Conservation (phyloP, 1,139 yeast genomes). For the Saccharomyces hybrid region DNA sequence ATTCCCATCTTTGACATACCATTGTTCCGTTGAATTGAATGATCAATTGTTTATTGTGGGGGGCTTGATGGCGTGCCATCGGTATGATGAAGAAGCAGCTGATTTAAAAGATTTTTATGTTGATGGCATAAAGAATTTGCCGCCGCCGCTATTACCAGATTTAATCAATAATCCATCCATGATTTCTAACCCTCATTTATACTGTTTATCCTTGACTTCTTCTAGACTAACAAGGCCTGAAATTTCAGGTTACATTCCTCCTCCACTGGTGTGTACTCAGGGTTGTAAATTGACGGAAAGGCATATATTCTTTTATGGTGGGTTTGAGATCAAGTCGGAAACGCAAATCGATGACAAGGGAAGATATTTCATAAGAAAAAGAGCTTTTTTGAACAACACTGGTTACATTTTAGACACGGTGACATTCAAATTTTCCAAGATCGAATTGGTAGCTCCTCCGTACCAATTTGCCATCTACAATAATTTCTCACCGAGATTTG, state of each 20-base stretch:
- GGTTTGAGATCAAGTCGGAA: slow-evolving; percentile 37
- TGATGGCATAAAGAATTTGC: slow-evolving; percentile 36
- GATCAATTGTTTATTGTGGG: slow-evolving; percentile 36
- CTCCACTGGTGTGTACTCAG: slow-evolving; percentile 36
- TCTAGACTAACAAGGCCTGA: slow-evolving; percentile 29
- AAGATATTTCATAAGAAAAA: slow-evolving; percentile 30
- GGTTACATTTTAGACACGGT: slow-evolving; percentile 39
- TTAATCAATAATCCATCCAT: slow-evolving; percentile 36
- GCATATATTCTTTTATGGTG: slow-evolving; percentile 41
- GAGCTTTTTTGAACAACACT: slow-evolving; percentile 34
- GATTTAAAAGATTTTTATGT: slow-evolving; percentile 34
- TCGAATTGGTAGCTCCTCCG: slow-evolving; percentile 37
- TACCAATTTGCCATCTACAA: slow-evolving; percentile 34
- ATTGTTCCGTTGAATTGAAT: slow-evolving; percentile 34
- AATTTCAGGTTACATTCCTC: slow-evolving; percentile 36
- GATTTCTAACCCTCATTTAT: slow-evolving; percentile 33
- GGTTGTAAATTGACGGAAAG: slow-evolving; percentile 35
- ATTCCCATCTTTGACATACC: slow-evolving; percentile 37
- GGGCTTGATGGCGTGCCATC: slow-evolving; percentile 34
- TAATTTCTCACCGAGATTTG: slow-evolving; percentile 40
- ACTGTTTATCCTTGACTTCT: slow-evolving; percentile 34
- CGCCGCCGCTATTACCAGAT: slow-evolving; percentile 38
- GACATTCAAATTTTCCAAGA: slow-evolving; percentile 33
- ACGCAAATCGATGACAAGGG: slow-evolving; percentile 27
- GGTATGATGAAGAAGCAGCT: slow-evolving; percentile 32